A percentile compares a stretch with the other conserved stretches of the same genome.
Conservation (phyloP, 208 protist genomes). For the Crithidia bombi region DNA sequence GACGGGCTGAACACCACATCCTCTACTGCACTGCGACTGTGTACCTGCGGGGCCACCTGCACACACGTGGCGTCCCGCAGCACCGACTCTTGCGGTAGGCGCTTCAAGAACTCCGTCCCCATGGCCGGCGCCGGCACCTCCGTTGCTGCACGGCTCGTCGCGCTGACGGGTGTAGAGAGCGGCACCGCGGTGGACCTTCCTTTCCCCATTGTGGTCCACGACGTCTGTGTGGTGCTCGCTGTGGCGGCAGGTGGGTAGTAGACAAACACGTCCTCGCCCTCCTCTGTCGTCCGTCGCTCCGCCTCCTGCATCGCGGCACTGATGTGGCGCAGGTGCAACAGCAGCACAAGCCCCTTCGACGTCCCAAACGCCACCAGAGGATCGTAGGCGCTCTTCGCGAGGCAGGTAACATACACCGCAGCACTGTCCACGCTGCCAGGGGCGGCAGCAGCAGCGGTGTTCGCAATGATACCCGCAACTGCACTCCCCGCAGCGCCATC, state of each 20-base stretch:
- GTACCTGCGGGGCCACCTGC: slow-evolving; percentile 44
- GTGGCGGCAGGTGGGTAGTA: slow-evolving; percentile 28
- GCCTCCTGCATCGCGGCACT: slow-evolving; percentile 21
- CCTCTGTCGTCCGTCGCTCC: slow-evolving; percentile 23
- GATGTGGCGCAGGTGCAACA: slow-evolving; percentile 54
- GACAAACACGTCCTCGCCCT: slow-evolving; percentile 43
- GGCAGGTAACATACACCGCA: slow-evolving; percentile 43
- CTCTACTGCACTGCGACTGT: slow-evolving; percentile 44
- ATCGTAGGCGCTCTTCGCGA: slow-evolving; percentile 72
- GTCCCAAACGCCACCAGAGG: slow-evolving; percentile 79
- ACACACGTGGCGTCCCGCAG: slow-evolving; percentile 44
- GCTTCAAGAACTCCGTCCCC: slow-evolving; percentile 17
- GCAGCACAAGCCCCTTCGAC: slow-evolving; percentile 53
- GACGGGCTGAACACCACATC: slow-evolving; percentile 81
- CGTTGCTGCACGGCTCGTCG: background rate
- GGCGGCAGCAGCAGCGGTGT: background rate
- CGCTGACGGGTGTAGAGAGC: slow-evolving; percentile 1
- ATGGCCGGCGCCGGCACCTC: slow-evolving; percentile 19
- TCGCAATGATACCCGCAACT: background rate
- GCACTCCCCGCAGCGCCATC: background rate
- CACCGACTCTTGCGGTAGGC: slow-evolving; percentile 29
- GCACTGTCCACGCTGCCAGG: background rate
- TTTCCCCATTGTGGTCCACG: background rate
- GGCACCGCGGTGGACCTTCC: background rate
- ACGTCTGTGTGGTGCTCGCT: background rate